Evolutionary conservation across 1,284 basidiomycete genomes (phyloP), one percentile per base, ranked within the genome.

Genomic region (Ceratobasidium sp.): DNA sequence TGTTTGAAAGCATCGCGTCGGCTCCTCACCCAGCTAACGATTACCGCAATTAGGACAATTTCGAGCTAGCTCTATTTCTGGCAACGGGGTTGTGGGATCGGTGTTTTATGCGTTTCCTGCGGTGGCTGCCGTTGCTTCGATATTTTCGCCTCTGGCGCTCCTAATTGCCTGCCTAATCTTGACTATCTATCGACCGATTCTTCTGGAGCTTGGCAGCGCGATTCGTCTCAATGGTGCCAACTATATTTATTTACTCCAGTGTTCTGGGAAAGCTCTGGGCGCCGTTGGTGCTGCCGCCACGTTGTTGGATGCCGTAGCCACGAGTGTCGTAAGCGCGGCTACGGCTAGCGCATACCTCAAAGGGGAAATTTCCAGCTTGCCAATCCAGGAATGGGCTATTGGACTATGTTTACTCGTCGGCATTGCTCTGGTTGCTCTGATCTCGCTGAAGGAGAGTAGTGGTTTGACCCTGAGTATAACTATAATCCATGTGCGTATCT

Each of bases 51-150:
- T 90, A 17, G 90, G 89, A 0, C 88, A 88, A 76, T 88, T 87
- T 76, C 84, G 85, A 7, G 90, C 87, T 0, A 88, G 87, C 78
- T 88, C 89, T 0, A 82, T 92, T 7, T 88, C 89, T 8, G 91
- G 91, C 5, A 91, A 91, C 76, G 91, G 87, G 8, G 85, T 93
- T 1, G 83, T 91, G 17, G 91, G 91, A 33, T 87, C 90, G 66
- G 88, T 92, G 0, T 92, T 92, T 77, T 93, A 93, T 77, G 87
- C 90, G 0, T 82, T 93, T 48, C 91, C 91, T 15, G 87, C 87
- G 0, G 88, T 92, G 1, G 86, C 90, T 22, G 86, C 85, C 0
- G 86, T 87, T 17, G 85, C 87, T 7, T 86, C 88, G 47, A 84
- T 89, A 47, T 91, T 88, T 77, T 91, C 91, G 4, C 91, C 91